Percentiles rank a stretch among this genome's conserved stretches.
phyloP scores from a whole-genome alignment of 176 grass and related monocot species.

The Avena atlantica region DNA sequence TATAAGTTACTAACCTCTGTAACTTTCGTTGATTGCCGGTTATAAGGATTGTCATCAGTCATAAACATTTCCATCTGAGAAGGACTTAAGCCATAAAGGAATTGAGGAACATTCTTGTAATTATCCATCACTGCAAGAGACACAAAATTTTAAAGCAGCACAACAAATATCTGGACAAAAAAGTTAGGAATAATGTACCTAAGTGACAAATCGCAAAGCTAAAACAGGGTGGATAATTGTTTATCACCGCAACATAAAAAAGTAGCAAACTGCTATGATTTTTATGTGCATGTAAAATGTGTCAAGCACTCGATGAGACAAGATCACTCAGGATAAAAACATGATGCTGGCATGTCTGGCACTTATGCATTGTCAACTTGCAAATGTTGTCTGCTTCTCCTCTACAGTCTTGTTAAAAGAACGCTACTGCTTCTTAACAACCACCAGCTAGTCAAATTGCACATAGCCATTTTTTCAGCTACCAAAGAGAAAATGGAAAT shows the following conservation, averaged over 20 bases:
- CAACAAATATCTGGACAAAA: neutral
- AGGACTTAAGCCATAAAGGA: conserved; percentile 70
- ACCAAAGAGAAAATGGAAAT: neutral
- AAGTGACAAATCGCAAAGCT: neutral
- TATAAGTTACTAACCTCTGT: conserved; percentile 55
- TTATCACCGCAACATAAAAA: neutral
- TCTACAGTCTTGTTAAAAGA: neutral
- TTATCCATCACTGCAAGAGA: conserved; percentile 76
- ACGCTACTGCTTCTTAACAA: neutral
- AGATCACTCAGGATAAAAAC: neutral
- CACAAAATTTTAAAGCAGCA: conserved; percentile 8
- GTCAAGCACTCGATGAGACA: neutral
- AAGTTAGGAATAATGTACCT: neutral
- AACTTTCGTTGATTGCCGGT: conserved; percentile 60
- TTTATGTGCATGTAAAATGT: neutral
- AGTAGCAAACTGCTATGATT: neutral
- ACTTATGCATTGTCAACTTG: neutral
- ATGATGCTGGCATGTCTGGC: neutral
- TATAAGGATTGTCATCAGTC: conserved; percentile 69
- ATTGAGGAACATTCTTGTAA: conserved; percentile 72
- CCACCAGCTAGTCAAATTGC: neutral
- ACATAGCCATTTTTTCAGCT: neutral
- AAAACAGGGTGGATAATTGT: neutral
- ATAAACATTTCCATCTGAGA: conserved; percentile 88
- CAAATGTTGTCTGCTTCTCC: neutral